Percentiles rank a stretch among this genome's conserved stretches.
Conservation (phyloP, 257 asterid genomes). For the Solanum clarkiae region DNA sequence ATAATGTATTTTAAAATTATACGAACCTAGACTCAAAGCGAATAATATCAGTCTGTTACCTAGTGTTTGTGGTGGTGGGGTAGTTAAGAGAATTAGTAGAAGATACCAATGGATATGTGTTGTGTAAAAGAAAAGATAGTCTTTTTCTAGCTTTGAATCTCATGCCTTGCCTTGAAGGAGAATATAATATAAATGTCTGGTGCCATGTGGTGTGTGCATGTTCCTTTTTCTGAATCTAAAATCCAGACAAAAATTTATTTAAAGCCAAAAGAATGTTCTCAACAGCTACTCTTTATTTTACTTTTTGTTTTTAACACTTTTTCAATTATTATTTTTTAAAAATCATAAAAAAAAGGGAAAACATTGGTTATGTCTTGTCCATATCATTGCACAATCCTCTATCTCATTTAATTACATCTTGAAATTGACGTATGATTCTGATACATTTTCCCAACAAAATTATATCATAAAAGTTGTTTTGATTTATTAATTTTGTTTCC, state of each 20-base stretch:
- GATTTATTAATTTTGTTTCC: not conserved
- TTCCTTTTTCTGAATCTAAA: not conserved
- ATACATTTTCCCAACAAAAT: not conserved
- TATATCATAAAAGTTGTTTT: not conserved
- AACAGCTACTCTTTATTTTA: constrained; percentile 9
- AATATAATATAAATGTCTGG: constrained; percentile 3
- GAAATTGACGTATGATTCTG: not conserved
- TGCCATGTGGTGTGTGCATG: not conserved
- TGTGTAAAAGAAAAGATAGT: constrained; percentile 35
- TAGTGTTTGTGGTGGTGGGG: not conserved
- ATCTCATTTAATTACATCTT: not conserved
- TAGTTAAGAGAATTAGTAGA: not conserved
- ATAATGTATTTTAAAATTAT: no score
- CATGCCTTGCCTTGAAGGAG: constrained; percentile 16
- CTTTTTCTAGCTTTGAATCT: constrained; percentile 34
- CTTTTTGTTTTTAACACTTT: not conserved
- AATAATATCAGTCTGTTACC: no score
- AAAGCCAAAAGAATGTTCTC: constrained; percentile 44
- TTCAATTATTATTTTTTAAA: not conserved
- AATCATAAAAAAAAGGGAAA: not conserved
- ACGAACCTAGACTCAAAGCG: no score
- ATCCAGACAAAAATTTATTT: constrained; percentile 8
- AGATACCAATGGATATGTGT: constrained; percentile 10
- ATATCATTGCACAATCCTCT: not conserved
- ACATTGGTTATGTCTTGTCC: constrained; percentile 2